Evolutionary conservation across 1,139 yeast genomes (phyloP).

Genomic region (Taiozyma sp.): DNA sequence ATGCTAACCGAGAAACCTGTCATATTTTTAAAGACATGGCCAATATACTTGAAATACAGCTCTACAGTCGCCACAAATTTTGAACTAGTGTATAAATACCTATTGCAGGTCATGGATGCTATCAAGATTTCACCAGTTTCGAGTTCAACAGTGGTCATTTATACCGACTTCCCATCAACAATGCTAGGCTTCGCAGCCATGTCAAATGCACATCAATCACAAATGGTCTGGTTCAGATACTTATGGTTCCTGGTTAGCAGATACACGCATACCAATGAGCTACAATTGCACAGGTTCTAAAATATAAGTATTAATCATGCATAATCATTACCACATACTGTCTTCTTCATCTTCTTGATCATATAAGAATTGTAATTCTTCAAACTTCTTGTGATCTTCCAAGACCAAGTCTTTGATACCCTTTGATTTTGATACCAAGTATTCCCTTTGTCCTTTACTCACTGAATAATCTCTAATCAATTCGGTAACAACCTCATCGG

Average conservation of each 20-base stretch:
- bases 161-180: conserved; percentile 52
- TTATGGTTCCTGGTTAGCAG: conserved; percentile 80
- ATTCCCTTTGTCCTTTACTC: conserved; percentile 1
- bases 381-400: conserved; percentile 13
- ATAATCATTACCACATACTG: conserved; percentile 25
- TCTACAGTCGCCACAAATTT: conserved; percentile 40
- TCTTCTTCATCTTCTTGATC: conserved; percentile 34
- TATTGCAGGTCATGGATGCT: background rate
- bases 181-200: conserved; percentile 65
- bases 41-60: conserved; percentile 46
- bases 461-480: conserved; percentile 1
- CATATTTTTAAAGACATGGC: conserved; percentile 41
- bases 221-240: conserved; percentile 94
- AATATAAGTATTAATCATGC: background rate
- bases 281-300: conserved; percentile 25
- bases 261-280: conserved; percentile 58
- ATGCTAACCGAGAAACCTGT: conserved; percentile 29
- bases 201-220: conserved; percentile 80
- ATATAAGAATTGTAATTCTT: conserved; percentile 20
- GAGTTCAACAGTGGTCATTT: conserved; percentile 23
- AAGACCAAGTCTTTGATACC: conserved; percentile 1
- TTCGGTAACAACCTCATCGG: conserved; percentile 3
- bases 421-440: background rate
- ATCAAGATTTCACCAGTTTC: background rate
- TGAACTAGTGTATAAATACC: conserved; percentile 1